Conservation (phyloP, 1,139 yeast genomes). For the Yamadazyma diospyri region DNA sequence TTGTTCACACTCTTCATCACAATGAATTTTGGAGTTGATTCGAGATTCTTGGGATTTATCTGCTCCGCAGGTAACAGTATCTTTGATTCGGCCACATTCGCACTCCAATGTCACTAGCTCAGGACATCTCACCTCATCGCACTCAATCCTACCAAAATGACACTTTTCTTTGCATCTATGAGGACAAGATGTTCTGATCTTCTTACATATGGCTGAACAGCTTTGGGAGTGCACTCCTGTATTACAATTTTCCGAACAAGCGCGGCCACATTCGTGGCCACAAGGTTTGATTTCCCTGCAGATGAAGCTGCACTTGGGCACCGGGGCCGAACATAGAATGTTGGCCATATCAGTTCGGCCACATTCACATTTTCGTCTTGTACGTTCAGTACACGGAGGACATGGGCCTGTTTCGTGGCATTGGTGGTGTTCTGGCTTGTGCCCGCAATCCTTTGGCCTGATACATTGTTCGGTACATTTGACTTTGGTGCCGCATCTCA, state of each 20-base stretch:
- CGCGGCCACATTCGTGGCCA: slow-evolving; percentile 70
- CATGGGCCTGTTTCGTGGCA: slow-evolving; percentile 72
- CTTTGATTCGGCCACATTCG: slow-evolving; percentile 56
- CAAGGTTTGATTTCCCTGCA: slow-evolving; percentile 59
- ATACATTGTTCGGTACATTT: slow-evolving; percentile 68
- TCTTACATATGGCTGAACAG: slow-evolving; percentile 60
- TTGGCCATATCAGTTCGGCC: slow-evolving; percentile 60
- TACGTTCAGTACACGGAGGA: slow-evolving; percentile 73
- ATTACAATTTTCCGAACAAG: slow-evolving; percentile 46
- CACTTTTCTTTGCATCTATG: slow-evolving; percentile 64
- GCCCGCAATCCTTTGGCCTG: slow-evolving; percentile 68
- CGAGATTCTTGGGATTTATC: slow-evolving; percentile 23
- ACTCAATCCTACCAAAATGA: slow-evolving; percentile 48
- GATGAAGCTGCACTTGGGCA: slow-evolving; percentile 67
- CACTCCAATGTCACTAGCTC: slow-evolving; percentile 52
- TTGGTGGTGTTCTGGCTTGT: slow-evolving; percentile 63
- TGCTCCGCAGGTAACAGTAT: slow-evolving; percentile 53
- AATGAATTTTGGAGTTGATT: slow-evolving; percentile 41
- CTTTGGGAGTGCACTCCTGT: slow-evolving; percentile 27
- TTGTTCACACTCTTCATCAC: slow-evolving; percentile 71
- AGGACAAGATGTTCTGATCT: slow-evolving; percentile 50
- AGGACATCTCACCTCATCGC: slow-evolving; percentile 43
- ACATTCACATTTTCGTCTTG: slow-evolving; percentile 68
- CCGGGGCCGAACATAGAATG: slow-evolving; percentile 65
- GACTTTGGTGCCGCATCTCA: slow-evolving; percentile 80